These are phyloP conservation scores for Salix viminalis DNA, from an alignment of 345 rosid genomes.

Conservation along the genomic window DNA sequence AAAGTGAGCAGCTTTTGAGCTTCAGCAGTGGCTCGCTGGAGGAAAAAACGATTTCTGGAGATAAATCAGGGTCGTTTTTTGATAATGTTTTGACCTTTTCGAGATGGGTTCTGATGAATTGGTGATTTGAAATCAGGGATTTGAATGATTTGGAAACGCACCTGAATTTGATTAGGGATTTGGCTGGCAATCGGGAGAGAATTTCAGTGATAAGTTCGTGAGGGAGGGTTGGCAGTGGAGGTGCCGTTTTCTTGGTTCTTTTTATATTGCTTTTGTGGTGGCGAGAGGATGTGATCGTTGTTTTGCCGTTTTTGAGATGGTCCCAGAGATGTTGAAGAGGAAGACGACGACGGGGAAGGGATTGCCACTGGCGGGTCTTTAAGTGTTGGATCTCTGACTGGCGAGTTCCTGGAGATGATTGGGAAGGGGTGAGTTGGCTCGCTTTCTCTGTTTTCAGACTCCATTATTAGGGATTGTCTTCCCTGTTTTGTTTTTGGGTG, in stretches of 20 bases:
- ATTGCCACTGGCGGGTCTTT: too few species aligned
- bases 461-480: too few species aligned
- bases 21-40: neutral
- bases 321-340: too few species aligned
- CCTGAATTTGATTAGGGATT: slow-evolving; percentile 8
- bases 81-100: neutral
- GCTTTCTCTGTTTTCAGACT: too few species aligned
- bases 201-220: neutral
- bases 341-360: too few species aligned
- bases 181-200: slow-evolving; percentile 8
- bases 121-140: slow-evolving; percentile 3
- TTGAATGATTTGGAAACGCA: slow-evolving; percentile 16
- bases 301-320: neutral
- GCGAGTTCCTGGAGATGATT: too few species aligned
- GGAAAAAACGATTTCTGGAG: neutral
- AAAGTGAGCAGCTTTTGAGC: neutral
- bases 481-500: too few species aligned
- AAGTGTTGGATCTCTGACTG: too few species aligned
- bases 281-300: neutral
- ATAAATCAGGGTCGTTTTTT: neutral
- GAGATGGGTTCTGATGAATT: slow-evolving; percentile 6
- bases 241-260: neutral
- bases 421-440: too few species aligned
- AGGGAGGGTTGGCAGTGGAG: neutral
- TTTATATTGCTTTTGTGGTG: neutral